Conservation (phyloP, 139 green algal species). For the Coelastrella sp. region DNA sequence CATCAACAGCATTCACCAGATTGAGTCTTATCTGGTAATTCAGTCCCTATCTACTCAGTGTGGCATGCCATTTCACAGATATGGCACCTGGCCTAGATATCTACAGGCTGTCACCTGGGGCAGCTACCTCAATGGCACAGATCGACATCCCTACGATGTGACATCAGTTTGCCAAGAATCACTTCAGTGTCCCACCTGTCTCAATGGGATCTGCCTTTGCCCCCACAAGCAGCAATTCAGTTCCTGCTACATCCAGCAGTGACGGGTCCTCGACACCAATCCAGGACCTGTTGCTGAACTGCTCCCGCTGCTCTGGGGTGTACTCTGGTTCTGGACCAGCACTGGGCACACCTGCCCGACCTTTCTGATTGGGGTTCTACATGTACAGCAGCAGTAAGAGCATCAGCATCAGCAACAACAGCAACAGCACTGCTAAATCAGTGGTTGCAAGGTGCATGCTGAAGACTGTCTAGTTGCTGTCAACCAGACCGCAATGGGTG, state of each 20-base stretch:
- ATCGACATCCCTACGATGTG: no score
- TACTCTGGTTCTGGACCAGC: constrained; percentile 27
- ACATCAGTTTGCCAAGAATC: not conserved
- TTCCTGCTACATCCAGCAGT: constrained; percentile 42
- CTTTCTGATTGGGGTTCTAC: constrained; percentile 41
- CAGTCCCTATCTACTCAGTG: no score
- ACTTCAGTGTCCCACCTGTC: not conserved
- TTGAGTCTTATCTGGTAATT: not conserved
- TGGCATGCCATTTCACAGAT: no score
- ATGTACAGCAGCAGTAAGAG: not conserved
- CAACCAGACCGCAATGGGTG: not conserved
- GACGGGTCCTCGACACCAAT: not conserved
- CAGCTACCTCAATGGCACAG: not conserved
- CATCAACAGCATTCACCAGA: not conserved
- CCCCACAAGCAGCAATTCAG: constrained; percentile 44
- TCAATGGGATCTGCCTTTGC: constrained; percentile 35
- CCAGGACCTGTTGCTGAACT: not conserved
- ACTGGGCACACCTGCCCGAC: not conserved
- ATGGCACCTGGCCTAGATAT: not conserved
- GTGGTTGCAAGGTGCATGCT: not conserved
- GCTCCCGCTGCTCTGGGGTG: not conserved
- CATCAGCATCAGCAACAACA: not conserved
- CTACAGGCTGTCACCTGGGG: not conserved
- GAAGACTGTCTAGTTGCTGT: not conserved
- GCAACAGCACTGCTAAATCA: not conserved